Evolutionary conservation across 2,329 filamentous ascomycete genomes (phyloP), one percentile per base, ranked within the genome.

Genomic region (Calonectria henricotiae): DNA sequence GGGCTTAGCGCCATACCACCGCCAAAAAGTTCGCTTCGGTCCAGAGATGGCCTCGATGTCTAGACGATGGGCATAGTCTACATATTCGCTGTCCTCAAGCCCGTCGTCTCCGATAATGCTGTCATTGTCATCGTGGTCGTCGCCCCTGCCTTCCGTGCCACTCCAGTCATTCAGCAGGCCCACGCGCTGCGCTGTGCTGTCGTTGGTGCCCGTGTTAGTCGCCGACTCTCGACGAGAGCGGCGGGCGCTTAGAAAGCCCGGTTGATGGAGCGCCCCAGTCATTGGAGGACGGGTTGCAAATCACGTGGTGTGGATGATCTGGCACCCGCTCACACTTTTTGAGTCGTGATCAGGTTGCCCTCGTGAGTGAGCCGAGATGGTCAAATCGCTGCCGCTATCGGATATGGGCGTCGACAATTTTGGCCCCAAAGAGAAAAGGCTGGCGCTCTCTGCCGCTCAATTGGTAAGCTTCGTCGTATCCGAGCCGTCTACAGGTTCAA

Each of bases 141-240:
- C 41, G 25, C 54, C 30, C 6, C 66, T 60, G 27, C 74, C 69
- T 17, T 71, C 75, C 37, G 62, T 35, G 58, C 75, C 67, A 41
- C 58, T 68, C 74, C 75, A 77, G 32, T 73, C 68, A 54, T 62
- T 68, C 15, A 77, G 73, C n/a, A 77, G 68, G 12, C 68, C 67
- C 35, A 64, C 60, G 39, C 67, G 74, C 65, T 73, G 74, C 15
- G 46, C 54, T 39, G 66, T 55, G 47, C 37, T 44, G 25, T 23
- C 75, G 51, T 17, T 27, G 20, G 51, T 20, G 35, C 51, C 35
- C 30, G 62, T 44, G 49, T 70, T 49, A 46, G 61, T 62, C 13
- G 39, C 32, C 20, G 60, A 54, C 32, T 27, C 54, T 62, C 37
- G 60, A 65, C 68, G 70, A 71, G 75, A 66, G 71, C 72, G 68